Evolutionary conservation across 2,329 filamentous ascomycete species (phyloP).

Genomic region (Calonectria crousiana): DNA sequence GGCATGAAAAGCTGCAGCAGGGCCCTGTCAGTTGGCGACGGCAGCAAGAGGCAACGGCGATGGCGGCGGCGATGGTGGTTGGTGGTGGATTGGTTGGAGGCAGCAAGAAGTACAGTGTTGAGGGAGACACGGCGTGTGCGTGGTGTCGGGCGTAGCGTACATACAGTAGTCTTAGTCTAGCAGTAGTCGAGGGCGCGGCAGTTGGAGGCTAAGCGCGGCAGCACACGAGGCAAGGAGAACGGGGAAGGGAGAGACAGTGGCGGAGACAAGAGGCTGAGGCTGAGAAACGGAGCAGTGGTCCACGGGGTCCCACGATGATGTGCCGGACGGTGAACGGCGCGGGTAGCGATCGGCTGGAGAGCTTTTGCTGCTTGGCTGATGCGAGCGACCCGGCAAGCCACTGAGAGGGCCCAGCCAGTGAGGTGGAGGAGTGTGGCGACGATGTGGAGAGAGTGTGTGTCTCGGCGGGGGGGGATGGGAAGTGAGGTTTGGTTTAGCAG

Average conservation of each 20-base stretch:
- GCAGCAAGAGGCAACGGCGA: conserved; percentile 1
- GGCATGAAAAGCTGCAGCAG: conserved; percentile 42
- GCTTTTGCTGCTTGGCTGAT: conserved; percentile 10
- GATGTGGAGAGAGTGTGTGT: conserved; percentile 36
- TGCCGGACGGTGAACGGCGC: conserved; percentile 7
- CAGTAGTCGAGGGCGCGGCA: conserved; percentile 12
- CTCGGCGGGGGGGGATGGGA: conserved; percentile 11
- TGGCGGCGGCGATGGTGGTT: conserved; percentile 10
- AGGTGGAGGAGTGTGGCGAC: conserved; percentile 21
- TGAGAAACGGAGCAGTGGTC: not conserved
- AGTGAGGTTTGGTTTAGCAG: conserved; percentile 2
- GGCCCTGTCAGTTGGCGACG: conserved; percentile 11
- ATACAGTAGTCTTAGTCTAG: not conserved
- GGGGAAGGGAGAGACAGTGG: not conserved
- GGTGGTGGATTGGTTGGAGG: conserved; percentile 20
- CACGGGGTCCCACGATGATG: conserved; percentile 28
- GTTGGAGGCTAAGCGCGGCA: conserved; percentile 13
- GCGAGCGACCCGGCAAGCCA: conserved; percentile 30
- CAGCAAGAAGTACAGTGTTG: conserved; percentile 12
- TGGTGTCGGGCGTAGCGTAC: not conserved
- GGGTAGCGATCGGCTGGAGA: conserved; percentile 8
- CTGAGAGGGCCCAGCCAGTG: conserved; percentile 20
- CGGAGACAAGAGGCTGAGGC: not conserved
- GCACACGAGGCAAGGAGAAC: conserved; percentile 1
- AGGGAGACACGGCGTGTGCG: conserved; percentile 7